Evolutionary conservation across 1,139 yeast species (phyloP), one percentile per base, ranked within the genome.

Genomic region (Blastobotrys arbuscula): DNA sequence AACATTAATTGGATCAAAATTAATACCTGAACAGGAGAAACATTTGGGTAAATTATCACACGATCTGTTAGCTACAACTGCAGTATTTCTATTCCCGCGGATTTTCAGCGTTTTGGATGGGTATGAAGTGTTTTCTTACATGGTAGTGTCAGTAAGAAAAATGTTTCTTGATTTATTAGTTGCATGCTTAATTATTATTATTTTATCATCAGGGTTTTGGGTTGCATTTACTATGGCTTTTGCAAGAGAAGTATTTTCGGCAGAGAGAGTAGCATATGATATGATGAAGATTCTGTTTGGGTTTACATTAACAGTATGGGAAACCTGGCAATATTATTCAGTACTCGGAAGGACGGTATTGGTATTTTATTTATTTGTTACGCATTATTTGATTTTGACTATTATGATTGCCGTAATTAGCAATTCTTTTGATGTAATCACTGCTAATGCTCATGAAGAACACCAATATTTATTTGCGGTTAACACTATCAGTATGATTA

Each of bases 281-380:
- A 71, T 79, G 71, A 63, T 78, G 45, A 77, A 78, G 59, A 70
- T 79, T 6, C 73, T 79, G 53, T 79, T 79, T 59, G 84, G 84
- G 1, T 79, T 77, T 59, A 79, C 84, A 0, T 83, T 84, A 0
- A 78, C 82, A 0, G 83, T 79, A 1, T 80, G 84, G 84, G 71
- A 74, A 45, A 75, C 76, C 53, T 78, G 83, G 83, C 68, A 71
- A 41, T 68, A 71, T 50, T 79, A 75, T 58, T 75, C 78, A 44
- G 59, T 66, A 2, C 62, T 78, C 34, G 84, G 84, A 1, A 69
- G 76, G 45, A 58, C 67, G 12, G 71, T 77, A 33, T 74, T 77
- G 53, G 69, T 79, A 62, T 71, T 77, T 21, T 80, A 77, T 58
- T 67, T 79, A 42, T 79, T 79, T 53, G 68, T 79, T 54, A 76